A percentile compares a stretch with the other conserved stretches of the same genome.
phyloP scores from a whole-genome alignment of 495 filamentous ascomycete species.

The Neurospora sp. region DNA sequence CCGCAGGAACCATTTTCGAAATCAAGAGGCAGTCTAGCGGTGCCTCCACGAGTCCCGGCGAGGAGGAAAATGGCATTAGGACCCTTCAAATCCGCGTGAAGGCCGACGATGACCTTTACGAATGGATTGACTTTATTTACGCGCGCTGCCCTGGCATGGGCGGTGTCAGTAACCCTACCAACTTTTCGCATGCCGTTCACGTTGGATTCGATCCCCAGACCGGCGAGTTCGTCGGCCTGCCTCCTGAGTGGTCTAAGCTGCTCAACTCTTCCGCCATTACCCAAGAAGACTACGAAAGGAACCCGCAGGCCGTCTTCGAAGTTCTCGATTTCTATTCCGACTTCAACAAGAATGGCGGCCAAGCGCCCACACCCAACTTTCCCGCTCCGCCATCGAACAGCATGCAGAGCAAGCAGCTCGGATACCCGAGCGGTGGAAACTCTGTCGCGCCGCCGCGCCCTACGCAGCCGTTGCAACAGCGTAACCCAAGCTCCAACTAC shows the following conservation, averaged over 20 bases:
- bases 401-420: conserved; percentile 57
- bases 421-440: conserved; percentile 45
- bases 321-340: conserved; percentile 97
- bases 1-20: conserved; percentile 81
- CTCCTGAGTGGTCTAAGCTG: conserved; percentile 92
- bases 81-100: conserved; percentile 83
- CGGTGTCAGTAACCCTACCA: conserved; percentile 94
- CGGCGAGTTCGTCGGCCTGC: conserved; percentile 86
- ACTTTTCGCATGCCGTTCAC: conserved; percentile 92
- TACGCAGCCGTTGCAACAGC: conserved; percentile 36
- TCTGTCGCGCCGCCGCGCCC: conserved; percentile 75
- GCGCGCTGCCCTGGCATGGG: conserved; percentile 94
- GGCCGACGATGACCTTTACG: conserved; percentile 89
- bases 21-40: conserved; percentile 65
- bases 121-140: conserved; percentile 97
- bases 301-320: conserved; percentile 96
- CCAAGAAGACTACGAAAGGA: conserved; percentile 94
- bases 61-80: conserved; percentile 66
- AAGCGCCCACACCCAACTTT: conserved; percentile 64
- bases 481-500: conserved; percentile 35
- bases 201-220: conserved; percentile 93
- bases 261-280: conserved; percentile 93
- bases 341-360: conserved; percentile 75
- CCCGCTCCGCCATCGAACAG: conserved; percentile 46
- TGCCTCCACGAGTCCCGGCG: conserved; percentile 47